These are phyloP conservation scores for Mimosa bimucronata DNA, from an alignment of 306 rosid species.

Conservation along the genomic window DNA sequence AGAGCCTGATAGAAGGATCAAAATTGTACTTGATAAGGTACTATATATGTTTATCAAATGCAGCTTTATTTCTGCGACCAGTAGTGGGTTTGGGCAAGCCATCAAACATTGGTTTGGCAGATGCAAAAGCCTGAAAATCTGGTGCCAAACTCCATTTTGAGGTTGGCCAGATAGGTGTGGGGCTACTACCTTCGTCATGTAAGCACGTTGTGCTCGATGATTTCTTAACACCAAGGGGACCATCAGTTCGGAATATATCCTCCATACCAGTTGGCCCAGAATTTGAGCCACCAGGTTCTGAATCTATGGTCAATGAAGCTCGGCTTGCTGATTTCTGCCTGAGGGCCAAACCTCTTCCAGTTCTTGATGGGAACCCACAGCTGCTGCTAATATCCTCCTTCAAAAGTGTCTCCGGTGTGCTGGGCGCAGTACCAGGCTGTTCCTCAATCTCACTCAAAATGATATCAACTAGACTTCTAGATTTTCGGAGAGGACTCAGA, in stretches of 20 bases:
- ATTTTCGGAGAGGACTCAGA: slow-evolving; percentile 47
- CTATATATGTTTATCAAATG: slow-evolving; percentile 51
- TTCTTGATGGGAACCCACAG: slow-evolving; percentile 50
- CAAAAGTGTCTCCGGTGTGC: slow-evolving; percentile 54
- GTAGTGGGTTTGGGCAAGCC: slow-evolving; percentile 67
- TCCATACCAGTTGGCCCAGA: slow-evolving; percentile 43
- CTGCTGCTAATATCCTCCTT: slow-evolving; percentile 48
- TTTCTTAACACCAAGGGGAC: slow-evolving; percentile 50
- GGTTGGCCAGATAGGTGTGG: slow-evolving; percentile 56
- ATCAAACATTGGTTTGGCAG: slow-evolving; percentile 35
- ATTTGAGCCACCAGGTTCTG: slow-evolving; percentile 47
- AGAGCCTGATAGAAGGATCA: slow-evolving; percentile 36
- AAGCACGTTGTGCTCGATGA: slow-evolving; percentile 66
- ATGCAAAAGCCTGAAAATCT: slow-evolving; percentile 56
- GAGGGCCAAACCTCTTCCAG: slow-evolving; percentile 63
- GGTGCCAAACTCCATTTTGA: slow-evolving; percentile 57
- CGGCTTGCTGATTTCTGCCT: slow-evolving; percentile 61
- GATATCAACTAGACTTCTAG: slow-evolving; percentile 54
- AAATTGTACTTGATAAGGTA: slow-evolving; percentile 24
- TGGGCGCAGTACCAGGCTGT: slow-evolving; percentile 18
- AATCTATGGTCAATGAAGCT: slow-evolving; percentile 40
- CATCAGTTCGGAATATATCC: slow-evolving; percentile 45
- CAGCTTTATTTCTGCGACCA: slow-evolving; percentile 66
- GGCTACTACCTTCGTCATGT: slow-evolving; percentile 49
- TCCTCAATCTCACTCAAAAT: slow-evolving; percentile 52